Base-by-base conservation (phyloP, 2,329 filamentous ascomycete genomes). In the Aspergillus unguis region DNA sequence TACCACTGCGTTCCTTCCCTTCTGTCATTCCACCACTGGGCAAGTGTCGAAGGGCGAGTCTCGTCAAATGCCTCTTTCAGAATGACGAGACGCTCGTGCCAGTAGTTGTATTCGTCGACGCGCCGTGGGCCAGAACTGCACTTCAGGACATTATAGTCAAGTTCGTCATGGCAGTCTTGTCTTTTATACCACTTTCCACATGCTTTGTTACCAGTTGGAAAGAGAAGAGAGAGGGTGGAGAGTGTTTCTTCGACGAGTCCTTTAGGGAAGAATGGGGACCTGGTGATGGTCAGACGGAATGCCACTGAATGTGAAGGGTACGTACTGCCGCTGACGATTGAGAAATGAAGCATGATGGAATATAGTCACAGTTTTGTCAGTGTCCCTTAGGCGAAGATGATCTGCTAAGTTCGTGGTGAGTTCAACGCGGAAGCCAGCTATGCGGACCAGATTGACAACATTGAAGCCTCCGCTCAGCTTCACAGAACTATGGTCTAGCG, bases 31-130 rank as follows among this genome's bases (percentile, higher is more conserved):
- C 76, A 78, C 71, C 50, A 56, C 36, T 58, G 55, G 1, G 61
- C 62, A 1, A 77, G 35, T 0, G 62, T 70, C 28, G 58, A 58
- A 6, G 73, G 67, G 44, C 64, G 53, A 4, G 71, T 54, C 53
- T 77, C 65, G 55, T 78, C 67, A 42, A 73, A 74, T 11, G 61
- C 64, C 47, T 76, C 68, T 59, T 77, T 76, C 2, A 79, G 55
- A 1, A 73, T 69, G 1, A 75, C 64, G 0, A 79, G 59, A 0
- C 72, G 67, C 38, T 79, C 74, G 26, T 68, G 66, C 75, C 76
- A 79, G 58, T 69, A 73, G 0, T 41, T 48, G 50, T 75, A 74
- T 1, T 59, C 59, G 11, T 68, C 64, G 5, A 73, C 62, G 5
- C 8, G 33, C 4, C 46, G 37, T 17, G 58, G 25, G 1, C 32